Percentiles rank a stretch among this genome's conserved stretches.
Evolutionary conservation across 306 rosid species (phyloP).

Genomic region (Casuarina equisetifolia): DNA sequence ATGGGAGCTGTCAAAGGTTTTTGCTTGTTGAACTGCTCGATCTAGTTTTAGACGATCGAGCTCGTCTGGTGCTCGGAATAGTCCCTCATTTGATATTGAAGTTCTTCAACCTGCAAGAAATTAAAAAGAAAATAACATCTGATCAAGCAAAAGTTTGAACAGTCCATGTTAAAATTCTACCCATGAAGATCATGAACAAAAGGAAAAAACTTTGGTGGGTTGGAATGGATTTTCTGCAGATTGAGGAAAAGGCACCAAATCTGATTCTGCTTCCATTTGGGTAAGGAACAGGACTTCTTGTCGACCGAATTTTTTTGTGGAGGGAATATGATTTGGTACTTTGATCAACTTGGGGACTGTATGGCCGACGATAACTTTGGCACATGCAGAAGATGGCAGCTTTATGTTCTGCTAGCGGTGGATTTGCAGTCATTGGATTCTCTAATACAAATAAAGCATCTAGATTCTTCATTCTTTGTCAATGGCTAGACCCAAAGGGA

Average conservation of each 20-base stretch:
- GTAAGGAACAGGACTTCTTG: background rate
- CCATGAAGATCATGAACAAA: background rate
- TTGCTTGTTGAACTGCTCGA: conserved; percentile 20
- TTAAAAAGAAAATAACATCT: background rate
- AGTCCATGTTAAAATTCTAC: too few relatives aligned
- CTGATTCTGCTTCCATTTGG: background rate
- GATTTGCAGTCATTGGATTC: too few relatives aligned
- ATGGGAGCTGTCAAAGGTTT: conserved; percentile 9
- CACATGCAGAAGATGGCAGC: too few relatives aligned
- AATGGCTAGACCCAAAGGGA: too few relatives aligned
- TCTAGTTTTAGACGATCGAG: conserved; percentile 20
- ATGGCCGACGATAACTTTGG: too few relatives aligned
- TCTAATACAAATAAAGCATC: background rate
- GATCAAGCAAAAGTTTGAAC: conserved; percentile 8
- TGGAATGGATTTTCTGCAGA: background rate
- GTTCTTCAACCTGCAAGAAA: conserved; percentile 45
- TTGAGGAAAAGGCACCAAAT: background rate
- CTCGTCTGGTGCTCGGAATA: conserved; percentile 6
- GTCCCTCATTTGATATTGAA: conserved; percentile 36
- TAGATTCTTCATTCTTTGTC: too few relatives aligned
- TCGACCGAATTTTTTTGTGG: too few relatives aligned
- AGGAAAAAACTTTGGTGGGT: background rate
- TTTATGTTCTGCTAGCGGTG: too few relatives aligned
- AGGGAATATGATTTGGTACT: background rate
- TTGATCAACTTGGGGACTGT: background rate